phyloP scores from a whole-genome alignment of 805 yeast genomes.

The Cyberlindnera maritima region DNA sequence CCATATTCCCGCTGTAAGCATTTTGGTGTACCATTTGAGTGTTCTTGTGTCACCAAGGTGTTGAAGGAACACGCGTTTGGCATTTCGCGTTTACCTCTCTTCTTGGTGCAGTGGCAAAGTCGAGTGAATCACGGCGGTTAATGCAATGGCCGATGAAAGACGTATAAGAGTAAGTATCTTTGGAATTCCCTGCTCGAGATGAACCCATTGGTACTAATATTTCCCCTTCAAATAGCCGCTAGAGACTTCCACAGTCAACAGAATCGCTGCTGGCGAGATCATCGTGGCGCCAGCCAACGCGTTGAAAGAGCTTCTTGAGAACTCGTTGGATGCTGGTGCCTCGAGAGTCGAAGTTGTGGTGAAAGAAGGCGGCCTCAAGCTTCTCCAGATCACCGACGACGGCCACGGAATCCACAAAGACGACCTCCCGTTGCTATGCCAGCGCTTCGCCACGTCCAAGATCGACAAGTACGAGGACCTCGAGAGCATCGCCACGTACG shows the following conservation, averaged over 20 bases:
- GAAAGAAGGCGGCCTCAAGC: constrained; percentile 90
- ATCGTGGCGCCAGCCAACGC: constrained; percentile 94
- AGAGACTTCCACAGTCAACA: constrained; percentile 72
- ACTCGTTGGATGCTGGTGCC: constrained; percentile 84
- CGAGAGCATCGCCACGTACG: constrained; percentile 69
- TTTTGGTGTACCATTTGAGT: too few relatives aligned
- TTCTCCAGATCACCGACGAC: constrained; percentile 85
- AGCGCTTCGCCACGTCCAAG: constrained; percentile 91
- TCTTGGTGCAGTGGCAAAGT: too few relatives aligned
- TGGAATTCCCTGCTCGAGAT: background rate
- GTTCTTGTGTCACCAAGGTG: too few relatives aligned
- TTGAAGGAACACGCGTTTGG: too few relatives aligned
- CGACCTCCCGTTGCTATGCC: constrained; percentile 80
- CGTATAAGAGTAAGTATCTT: constrained; percentile 8
- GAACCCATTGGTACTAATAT: constrained; percentile 4
- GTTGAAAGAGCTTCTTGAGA: constrained; percentile 87
- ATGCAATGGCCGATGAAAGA: background rate
- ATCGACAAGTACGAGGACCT: constrained; percentile 73
- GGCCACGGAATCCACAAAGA: constrained; percentile 76
- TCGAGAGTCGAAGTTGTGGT: constrained; percentile 71
- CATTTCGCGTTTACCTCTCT: too few relatives aligned
- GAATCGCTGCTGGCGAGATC: constrained; percentile 97
- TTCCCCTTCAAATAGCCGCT: constrained; percentile 46
- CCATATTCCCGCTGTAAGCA: too few relatives aligned
- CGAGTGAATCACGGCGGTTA: background rate